phyloP scores from a whole-genome alignment of 148 eudicot species.

The Chenopodium suecicum region DNA sequence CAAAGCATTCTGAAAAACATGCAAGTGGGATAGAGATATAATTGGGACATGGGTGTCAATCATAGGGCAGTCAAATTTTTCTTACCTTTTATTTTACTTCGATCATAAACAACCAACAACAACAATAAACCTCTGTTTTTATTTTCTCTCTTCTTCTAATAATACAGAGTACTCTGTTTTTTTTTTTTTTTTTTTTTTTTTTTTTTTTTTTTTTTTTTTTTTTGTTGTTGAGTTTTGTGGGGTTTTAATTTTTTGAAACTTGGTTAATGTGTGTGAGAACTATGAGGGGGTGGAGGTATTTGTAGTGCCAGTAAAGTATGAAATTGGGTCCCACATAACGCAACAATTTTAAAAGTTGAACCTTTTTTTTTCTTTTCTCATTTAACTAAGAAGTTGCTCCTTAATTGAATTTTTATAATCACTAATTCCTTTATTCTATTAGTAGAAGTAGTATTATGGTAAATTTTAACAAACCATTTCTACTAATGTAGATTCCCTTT shows the following conservation, averaged over 20 bases:
- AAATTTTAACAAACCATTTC: neutral
- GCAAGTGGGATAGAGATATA: slow-evolving; percentile 27
- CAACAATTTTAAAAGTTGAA: slow-evolving; percentile 33
- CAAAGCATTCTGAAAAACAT: slow-evolving; percentile 34
- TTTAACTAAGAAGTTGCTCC: neutral
- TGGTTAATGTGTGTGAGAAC: slow-evolving; percentile 31
- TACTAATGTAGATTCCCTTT: neutral
- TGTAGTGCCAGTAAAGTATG: slow-evolving; percentile 46
- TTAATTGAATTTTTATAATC: neutral
- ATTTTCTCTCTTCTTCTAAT: too few species aligned
- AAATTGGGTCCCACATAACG: slow-evolving; percentile 38
- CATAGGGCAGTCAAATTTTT: slow-evolving; percentile 19
- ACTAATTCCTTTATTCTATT: neutral
- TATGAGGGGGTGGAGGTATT: slow-evolving; percentile 40
- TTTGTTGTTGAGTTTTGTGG: neutral
- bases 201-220: neutral
- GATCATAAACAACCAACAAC: neutral
- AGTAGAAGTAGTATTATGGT: neutral
- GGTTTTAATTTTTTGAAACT: neutral
- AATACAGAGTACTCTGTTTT: too few species aligned
- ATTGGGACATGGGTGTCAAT: slow-evolving; percentile 22
- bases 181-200: too few species aligned
- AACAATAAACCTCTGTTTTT: neutral
- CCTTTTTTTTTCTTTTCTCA: slow-evolving; percentile 13
- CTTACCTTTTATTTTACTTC: slow-evolving; percentile 8